phyloP scores from a whole-genome alignment of 208 protist genomes.

The Leishmania tropica region DNA sequence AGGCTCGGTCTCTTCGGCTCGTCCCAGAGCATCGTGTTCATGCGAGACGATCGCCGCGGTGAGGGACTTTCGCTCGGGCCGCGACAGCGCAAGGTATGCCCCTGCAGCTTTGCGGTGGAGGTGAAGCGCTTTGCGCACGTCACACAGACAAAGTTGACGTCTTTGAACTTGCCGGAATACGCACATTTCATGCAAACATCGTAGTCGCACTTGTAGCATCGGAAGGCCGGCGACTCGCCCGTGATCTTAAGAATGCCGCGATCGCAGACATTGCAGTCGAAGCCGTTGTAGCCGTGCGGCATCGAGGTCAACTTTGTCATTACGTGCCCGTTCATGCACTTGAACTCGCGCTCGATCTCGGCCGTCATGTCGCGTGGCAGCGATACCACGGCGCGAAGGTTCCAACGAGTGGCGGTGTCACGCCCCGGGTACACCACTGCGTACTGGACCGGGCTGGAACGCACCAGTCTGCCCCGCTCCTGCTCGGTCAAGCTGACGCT shows the following conservation, averaged over 20 bases:
- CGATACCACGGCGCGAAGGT: slow-evolving; percentile 68
- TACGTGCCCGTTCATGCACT: slow-evolving; percentile 84
- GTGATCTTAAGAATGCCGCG: slow-evolving; percentile 75
- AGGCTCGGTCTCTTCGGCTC: slow-evolving; percentile 58
- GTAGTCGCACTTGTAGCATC: slow-evolving; percentile 92
- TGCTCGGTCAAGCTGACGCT: slow-evolving; percentile 55
- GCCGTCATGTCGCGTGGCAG: slow-evolving; percentile 72
- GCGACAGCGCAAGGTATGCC: slow-evolving; percentile 78
- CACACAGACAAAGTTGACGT: slow-evolving; percentile 88
- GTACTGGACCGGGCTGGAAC: slow-evolving; percentile 71
- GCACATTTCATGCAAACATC: slow-evolving; percentile 86
- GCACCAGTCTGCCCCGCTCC: slow-evolving; percentile 51
- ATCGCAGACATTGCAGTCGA: slow-evolving; percentile 92
- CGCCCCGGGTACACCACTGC: slow-evolving; percentile 80
- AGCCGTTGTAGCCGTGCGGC: slow-evolving; percentile 84
- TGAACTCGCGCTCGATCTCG: slow-evolving; percentile 57
- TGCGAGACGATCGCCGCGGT: slow-evolving; percentile 74
- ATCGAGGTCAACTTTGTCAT: slow-evolving; percentile 89
- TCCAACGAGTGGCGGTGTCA: slow-evolving; percentile 76
- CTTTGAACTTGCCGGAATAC: slow-evolving; percentile 70
- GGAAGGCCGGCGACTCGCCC: slow-evolving; percentile 65
- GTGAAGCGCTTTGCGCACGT: slow-evolving; percentile 86
- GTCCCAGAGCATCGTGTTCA: slow-evolving; percentile 89
- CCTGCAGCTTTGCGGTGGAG: slow-evolving; percentile 68
- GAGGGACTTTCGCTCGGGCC: slow-evolving; percentile 80